Evolutionary conservation across 495 filamentous ascomycete species (phyloP).

Genomic region (Diplogelasinospora grovesii): DNA sequence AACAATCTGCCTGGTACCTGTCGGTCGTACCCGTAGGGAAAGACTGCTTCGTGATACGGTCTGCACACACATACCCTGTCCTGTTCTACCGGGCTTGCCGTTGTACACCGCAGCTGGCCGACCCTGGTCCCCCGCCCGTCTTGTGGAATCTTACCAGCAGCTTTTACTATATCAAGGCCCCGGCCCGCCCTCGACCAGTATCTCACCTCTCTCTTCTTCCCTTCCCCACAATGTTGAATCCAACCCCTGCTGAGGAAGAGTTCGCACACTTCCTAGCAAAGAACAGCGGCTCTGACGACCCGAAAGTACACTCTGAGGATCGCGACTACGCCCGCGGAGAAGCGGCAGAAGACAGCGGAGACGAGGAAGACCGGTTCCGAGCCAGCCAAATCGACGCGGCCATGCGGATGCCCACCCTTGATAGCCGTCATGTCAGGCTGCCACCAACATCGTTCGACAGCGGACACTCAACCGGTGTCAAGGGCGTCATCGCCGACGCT

Average conservation of each 20-base stretch:
- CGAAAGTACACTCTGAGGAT: conserved; percentile 46
- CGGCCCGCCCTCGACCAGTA: conserved; percentile 5
- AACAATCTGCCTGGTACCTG: too few species aligned
- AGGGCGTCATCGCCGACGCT: conserved; percentile 96
- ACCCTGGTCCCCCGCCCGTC: conserved; percentile 12
- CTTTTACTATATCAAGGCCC: conserved; percentile 11
- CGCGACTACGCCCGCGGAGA: conserved; percentile 45
- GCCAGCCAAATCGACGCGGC: conserved; percentile 53
- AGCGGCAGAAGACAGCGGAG: conserved; percentile 38
- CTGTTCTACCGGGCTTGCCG: conserved; percentile 19
- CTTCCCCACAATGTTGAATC: conserved; percentile 47
- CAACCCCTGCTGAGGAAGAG: conserved; percentile 71
- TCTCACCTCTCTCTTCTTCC: conserved; percentile 7
- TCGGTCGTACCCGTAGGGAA: not conserved
- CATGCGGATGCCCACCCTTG: conserved; percentile 50
- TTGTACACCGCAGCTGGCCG: conserved; percentile 12
- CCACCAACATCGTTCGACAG: conserved; percentile 61
- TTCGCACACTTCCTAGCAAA: conserved; percentile 66
- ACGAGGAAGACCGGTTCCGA: conserved; percentile 52
- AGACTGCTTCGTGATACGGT: conserved; percentile 3
- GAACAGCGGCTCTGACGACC: conserved; percentile 38
- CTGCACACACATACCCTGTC: not conserved
- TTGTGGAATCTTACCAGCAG: conserved; percentile 11
- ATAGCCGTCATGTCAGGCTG: conserved; percentile 48
- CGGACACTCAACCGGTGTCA: conserved; percentile 78